Base-by-base conservation (phyloP, 805 yeast species). In the Starmera dryadoides region DNA sequence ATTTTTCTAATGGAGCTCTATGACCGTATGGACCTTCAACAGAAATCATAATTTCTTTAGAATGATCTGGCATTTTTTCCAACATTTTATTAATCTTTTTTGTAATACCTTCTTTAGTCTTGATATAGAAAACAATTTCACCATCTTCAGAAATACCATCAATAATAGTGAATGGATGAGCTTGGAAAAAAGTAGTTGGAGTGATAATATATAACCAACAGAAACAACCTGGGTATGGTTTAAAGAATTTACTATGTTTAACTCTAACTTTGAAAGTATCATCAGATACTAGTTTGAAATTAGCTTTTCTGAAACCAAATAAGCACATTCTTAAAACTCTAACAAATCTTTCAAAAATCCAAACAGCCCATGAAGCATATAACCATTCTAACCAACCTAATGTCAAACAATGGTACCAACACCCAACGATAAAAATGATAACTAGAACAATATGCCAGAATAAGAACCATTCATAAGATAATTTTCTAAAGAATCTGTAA, bases 81-180 rank as follows among this genome's bases (percentile, higher is more conserved):
- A 72, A 41, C 35, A 56, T 50, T 14, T 56, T 51, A 26, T 63
- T 56, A 18, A 74, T 49, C 19, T 58, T 57, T 34, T 54, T 65
- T n/a, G 86, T 78, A 38, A 77, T 56, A 42, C 86, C 87, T n/a
- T 66, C 67, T 54, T 77, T 76, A 15, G 69, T 70, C 50, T 72
- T 75, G 49, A 75, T 66, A 46, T 62, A 68, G 36, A 74, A 58
- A 2, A 63, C 58, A 10, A 75, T 51, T 34, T 59, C 56, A 43
- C 63, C 60, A 30, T 62, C 60, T 33, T 62, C 57, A 2, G 59
- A 56, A 7, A 56, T 56, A 4, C 72, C 60, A 35, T 66, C 67
- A 31, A 74, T 61, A 6, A 75, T 56, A 1, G 89, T 79, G 59
- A 85, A 82, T 4, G 91, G 91, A 56, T 83, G 88, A 4, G 82